Conservation (phyloP, 805 yeast species). For the Ogataea degrootiae region DNA sequence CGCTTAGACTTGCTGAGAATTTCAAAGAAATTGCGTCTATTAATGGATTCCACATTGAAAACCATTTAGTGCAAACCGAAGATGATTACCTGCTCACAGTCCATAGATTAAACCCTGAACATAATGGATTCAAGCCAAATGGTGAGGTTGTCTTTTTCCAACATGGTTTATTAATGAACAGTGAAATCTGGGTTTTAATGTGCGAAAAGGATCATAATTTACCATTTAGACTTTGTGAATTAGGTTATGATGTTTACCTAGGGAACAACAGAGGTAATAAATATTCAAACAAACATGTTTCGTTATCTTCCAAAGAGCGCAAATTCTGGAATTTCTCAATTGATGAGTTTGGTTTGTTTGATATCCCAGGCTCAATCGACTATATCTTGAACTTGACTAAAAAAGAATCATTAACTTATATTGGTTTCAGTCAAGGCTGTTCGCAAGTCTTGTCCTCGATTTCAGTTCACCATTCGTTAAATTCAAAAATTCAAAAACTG, state of each 20-base stretch:
- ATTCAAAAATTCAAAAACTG: constrained; percentile 44
- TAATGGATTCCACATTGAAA: constrained; percentile 69
- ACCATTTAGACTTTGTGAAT: constrained; percentile 71
- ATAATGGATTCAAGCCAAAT: constrained; percentile 27
- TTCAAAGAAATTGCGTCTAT: constrained; percentile 63
- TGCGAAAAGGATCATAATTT: constrained; percentile 41
- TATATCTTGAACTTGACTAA: constrained; percentile 58
- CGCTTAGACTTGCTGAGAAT: constrained; percentile 41
- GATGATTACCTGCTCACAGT: constrained; percentile 75
- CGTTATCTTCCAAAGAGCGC: constrained; percentile 32
- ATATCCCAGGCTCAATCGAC: constrained; percentile 80
- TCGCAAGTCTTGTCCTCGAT: constrained; percentile 91
- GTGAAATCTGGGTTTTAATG: constrained; percentile 61
- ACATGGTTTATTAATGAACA: constrained; percentile 87
- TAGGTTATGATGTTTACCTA: constrained; percentile 92
- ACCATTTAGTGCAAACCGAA: constrained; percentile 68
- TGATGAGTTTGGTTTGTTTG: constrained; percentile 89
- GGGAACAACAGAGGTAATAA: constrained; percentile 94
- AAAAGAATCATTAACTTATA: constrained; percentile 48
- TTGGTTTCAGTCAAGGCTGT: constrained; percentile 94
- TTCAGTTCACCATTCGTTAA: constrained; percentile 64
- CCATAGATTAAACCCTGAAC: constrained; percentile 54
- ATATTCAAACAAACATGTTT: constrained; percentile 75
- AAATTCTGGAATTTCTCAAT: constrained; percentile 89
- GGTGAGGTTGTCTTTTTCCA: constrained; percentile 72